Evolutionary conservation across 2,329 filamentous ascomycete genomes (phyloP).

Genomic region (Trichophyton benhamiae): DNA sequence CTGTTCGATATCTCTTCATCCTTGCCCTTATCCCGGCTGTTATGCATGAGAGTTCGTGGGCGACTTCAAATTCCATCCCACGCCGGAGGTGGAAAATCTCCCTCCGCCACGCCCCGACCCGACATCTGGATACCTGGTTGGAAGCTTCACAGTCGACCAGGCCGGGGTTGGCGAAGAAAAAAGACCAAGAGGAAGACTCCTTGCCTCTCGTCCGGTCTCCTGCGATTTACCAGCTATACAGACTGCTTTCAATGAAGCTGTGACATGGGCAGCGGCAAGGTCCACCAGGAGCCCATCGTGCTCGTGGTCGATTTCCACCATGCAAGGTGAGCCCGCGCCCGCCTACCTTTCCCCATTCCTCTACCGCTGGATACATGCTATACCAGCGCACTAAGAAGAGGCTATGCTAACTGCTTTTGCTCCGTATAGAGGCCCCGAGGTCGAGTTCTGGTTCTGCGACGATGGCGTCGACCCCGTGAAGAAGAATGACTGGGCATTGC

Average conservation of each 20-base stretch:
- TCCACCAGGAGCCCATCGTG: conserved; percentile 49
- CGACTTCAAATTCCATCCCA: not conserved
- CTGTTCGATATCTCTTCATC: too few relatives aligned
- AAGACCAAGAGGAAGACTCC: not conserved
- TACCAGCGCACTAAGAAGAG: not conserved
- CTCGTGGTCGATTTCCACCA: conserved; percentile 77
- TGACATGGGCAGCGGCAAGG: conserved; percentile 8
- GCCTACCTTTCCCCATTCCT: too few relatives aligned
- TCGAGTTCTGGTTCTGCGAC: conserved; percentile 80
- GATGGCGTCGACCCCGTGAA: conserved; percentile 64
- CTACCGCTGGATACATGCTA: too few relatives aligned
- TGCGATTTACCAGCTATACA: not conserved
- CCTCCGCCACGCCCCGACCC: not conserved
- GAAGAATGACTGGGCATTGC: conserved; percentile 78
- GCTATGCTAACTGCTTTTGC: not conserved
- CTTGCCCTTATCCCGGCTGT: too few relatives aligned
- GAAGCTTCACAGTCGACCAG: not conserved
- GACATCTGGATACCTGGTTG: not conserved
- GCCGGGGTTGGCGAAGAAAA: not conserved
- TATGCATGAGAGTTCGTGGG: too few relatives aligned
- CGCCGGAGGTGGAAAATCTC: not conserved
- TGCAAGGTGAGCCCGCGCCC: conserved; percentile 36
- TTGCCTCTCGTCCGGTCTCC: not conserved
- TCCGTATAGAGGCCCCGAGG: conserved; percentile 61
- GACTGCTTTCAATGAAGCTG: not conserved